Evolutionary conservation across 257 asterid genomes (phyloP).

Genomic region (Handroanthus guayacan): DNA sequence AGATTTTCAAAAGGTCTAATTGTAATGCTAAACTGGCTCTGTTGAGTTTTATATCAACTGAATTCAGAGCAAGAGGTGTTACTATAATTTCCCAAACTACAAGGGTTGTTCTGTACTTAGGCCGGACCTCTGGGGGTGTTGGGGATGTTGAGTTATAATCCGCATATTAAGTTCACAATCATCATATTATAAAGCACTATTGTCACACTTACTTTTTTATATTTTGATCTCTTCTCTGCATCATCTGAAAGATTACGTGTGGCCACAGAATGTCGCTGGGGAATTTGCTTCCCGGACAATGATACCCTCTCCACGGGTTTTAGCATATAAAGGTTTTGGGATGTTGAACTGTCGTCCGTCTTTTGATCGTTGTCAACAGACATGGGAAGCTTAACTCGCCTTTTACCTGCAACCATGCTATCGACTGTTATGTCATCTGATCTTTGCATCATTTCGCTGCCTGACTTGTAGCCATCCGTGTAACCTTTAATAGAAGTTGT

Average conservation of each 20-base stretch:
- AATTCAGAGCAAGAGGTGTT: no score
- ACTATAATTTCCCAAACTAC: no score
- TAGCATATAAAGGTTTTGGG: constrained; percentile 57
- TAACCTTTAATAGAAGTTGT: constrained; percentile 85
- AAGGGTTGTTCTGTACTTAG: no score
- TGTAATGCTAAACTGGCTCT: no score
- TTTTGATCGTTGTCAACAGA: constrained; percentile 73
- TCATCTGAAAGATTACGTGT: constrained; percentile 58
- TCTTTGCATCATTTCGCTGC: constrained; percentile 79
- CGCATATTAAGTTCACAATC: no score
- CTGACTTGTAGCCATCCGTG: constrained; percentile 73
- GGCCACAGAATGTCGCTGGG: constrained; percentile 56
- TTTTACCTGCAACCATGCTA: constrained; percentile 81
- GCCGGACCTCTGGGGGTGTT: no score
- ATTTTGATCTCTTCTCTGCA: constrained; percentile 55
- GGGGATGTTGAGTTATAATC: no score
- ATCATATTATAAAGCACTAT: no score
- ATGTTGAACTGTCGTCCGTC: constrained; percentile 79
- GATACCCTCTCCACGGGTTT: constrained; percentile 59
- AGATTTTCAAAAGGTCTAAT: no score
- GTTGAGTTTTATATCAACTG: no score
- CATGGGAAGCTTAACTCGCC: constrained; percentile 61
- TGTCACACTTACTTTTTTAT: constrained; percentile 60
- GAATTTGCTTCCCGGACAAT: constrained; percentile 84
- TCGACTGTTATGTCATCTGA: constrained; percentile 90